These are phyloP conservation scores for Apium graveolens DNA, from an alignment of 129 eudicot species.

Conservation along the genomic window DNA sequence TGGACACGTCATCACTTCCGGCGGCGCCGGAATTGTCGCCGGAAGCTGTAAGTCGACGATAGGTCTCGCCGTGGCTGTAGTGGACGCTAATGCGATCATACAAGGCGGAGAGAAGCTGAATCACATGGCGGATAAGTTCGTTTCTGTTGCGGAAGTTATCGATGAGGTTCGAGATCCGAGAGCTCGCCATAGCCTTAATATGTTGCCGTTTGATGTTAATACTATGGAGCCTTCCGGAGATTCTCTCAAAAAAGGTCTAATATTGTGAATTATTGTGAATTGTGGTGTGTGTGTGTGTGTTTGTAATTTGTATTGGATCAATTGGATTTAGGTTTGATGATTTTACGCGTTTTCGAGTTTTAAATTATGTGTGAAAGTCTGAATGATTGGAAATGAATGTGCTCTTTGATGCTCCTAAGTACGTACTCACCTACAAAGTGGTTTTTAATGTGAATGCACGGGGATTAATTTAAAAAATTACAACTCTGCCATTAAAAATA, in stretches of 20 bases:
- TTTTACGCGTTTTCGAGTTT: background rate
- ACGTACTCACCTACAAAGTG: too few species aligned
- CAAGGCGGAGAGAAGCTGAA: conserved; percentile 70
- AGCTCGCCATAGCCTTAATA: conserved; percentile 70
- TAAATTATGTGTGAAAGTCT: too few species aligned
- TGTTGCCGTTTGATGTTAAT: conserved; percentile 56
- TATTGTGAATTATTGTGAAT: background rate
- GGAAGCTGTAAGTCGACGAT: conserved; percentile 65
- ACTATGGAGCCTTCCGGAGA: conserved; percentile 77
- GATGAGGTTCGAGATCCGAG: conserved; percentile 69
- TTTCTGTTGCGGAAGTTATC: conserved; percentile 62
- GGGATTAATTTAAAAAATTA: too few species aligned
- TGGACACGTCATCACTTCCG: background rate
- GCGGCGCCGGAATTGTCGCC: conserved; percentile 20
- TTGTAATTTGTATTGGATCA: background rate
- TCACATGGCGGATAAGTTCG: conserved; percentile 60
- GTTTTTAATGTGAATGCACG: too few species aligned
- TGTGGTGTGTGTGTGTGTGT: background rate
- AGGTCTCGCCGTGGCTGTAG: conserved; percentile 83
- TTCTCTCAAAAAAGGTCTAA: conserved; percentile 66
- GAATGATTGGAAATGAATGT: too few species aligned
- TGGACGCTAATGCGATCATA: conserved; percentile 85
- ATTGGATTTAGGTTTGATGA: background rate
- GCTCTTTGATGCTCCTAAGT: too few species aligned
- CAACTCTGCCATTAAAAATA: too few species aligned